Conservation (phyloP, 169 alveolate species). For the Plasmodium fragile region DNA sequence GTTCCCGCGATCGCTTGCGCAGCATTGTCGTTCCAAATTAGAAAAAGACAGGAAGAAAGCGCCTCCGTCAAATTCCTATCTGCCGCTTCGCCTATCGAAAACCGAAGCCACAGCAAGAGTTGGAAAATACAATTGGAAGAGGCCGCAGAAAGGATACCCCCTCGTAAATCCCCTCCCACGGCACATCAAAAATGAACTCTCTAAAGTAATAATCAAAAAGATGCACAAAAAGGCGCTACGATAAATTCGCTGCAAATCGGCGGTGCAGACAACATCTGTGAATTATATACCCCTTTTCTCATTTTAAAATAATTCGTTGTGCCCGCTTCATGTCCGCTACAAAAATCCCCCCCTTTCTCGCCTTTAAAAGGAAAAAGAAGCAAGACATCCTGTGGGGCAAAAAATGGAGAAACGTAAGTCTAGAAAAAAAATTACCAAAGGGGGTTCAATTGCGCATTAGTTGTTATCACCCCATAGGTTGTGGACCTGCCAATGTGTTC, state of each 20-base stretch:
- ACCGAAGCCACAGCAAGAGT: background rate
- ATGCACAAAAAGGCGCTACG: background rate
- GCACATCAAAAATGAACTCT: constrained; percentile 49
- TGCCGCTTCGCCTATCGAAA: background rate
- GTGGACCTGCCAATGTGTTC: background rate
- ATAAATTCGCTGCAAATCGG: background rate
- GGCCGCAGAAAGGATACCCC: background rate
- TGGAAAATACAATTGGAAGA: background rate
- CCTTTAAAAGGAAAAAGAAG: constrained; percentile 54
- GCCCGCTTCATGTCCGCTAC: background rate
- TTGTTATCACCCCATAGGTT: background rate
- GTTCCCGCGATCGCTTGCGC: background rate
- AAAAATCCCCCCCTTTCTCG: background rate
- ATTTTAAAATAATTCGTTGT: background rate
- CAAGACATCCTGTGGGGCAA: constrained; percentile 69
- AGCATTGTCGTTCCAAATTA: background rate
- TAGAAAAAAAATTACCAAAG: background rate
- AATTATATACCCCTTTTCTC: background rate
- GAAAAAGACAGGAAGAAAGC: background rate
- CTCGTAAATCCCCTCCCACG: background rate
- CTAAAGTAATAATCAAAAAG: constrained; percentile 31
- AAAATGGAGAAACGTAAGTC: constrained; percentile 70
- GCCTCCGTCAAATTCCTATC: background rate
- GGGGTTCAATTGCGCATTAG: background rate
- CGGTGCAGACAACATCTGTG: background rate